phyloP scores from a whole-genome alignment of 371 early-diverging fungal species.

The Vairimorpha necatrix region DNA sequence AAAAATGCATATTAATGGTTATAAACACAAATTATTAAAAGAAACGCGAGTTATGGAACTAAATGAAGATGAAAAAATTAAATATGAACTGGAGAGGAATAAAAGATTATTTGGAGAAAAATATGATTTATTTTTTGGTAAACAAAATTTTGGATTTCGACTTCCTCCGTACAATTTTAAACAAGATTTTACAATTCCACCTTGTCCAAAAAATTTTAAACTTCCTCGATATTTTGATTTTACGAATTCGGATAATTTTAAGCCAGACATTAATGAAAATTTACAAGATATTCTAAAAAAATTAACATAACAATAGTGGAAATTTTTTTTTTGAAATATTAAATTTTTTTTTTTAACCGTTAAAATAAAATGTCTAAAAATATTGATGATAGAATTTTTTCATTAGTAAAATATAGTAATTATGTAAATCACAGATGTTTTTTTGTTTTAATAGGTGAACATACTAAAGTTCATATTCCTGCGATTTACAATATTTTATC shows the following conservation, averaged over 20 bases:
- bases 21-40: constrained; percentile 32
- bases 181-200: constrained; percentile 7
- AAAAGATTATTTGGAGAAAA: not conserved
- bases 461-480: constrained; percentile 37
- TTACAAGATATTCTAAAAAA: not conserved
- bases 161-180: constrained; percentile 18
- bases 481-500: constrained; percentile 43
- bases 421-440: constrained; percentile 52
- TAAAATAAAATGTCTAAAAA: not conserved
- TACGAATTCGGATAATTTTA: constrained; percentile 10
- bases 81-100: constrained; percentile 4
- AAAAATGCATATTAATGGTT: constrained; percentile 39
- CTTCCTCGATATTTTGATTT: constrained; percentile 29
- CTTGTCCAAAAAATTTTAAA: constrained; percentile 8
- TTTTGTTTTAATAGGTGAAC: constrained; percentile 51
- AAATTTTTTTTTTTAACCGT: constrained; percentile 1
- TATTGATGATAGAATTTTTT: not conserved
- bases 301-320: no score
- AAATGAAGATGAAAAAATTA: constrained; percentile 26
- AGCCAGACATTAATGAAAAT: not conserved
- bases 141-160: not conserved
- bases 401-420: constrained; percentile 6
- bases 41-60: constrained; percentile 37
- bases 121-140: not conserved
- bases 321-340: no score